A percentile compares a stretch with the other conserved stretches of the same genome.
Conservation (phyloP, 139 green algal species). For the Yamagishiella unicocca region DNA sequence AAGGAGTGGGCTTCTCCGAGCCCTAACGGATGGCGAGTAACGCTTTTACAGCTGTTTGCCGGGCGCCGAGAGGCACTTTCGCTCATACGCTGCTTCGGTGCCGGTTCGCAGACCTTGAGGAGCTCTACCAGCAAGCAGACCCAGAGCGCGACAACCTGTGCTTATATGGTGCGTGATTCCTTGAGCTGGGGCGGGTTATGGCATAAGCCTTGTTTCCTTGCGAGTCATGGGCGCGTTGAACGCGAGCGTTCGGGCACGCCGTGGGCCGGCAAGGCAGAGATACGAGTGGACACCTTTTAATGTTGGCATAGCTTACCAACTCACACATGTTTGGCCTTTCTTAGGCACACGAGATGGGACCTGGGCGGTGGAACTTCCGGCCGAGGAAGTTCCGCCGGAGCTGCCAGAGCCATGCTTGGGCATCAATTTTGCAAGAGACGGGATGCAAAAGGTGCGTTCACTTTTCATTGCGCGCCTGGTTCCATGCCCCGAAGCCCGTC, state of each 20-base stretch:
- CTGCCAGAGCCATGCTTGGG: conserved; percentile 97
- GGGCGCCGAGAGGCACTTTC: background rate
- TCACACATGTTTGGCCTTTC: background rate
- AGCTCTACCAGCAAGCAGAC: conserved; percentile 84
- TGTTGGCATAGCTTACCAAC: background rate
- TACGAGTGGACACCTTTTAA: background rate
- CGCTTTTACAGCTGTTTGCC: background rate
- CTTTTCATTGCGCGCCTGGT: conserved; percentile 53
- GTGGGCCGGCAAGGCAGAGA: background rate
- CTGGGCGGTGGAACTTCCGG: conserved; percentile 94
- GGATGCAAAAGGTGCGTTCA: conserved; percentile 76
- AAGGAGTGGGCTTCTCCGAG: conserved; percentile 69
- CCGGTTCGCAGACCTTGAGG: conserved; percentile 72
- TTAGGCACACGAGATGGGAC: conserved; percentile 81
- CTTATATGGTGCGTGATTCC: conserved; percentile 85
- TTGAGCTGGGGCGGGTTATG: background rate
- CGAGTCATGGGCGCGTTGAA: conserved; percentile 17
- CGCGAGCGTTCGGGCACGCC: background rate
- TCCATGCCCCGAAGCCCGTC: background rate
- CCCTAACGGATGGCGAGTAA: conserved; percentile 77
- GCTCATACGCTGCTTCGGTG: background rate
- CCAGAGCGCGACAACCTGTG: conserved; percentile 98
- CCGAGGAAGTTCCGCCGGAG: conserved; percentile 97
- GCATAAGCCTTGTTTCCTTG: background rate
- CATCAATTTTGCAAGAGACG: conserved; percentile 98